Conservation (phyloP, 1,284 basidiomycete genomes). For the Apiotrichum siamense region DNA sequence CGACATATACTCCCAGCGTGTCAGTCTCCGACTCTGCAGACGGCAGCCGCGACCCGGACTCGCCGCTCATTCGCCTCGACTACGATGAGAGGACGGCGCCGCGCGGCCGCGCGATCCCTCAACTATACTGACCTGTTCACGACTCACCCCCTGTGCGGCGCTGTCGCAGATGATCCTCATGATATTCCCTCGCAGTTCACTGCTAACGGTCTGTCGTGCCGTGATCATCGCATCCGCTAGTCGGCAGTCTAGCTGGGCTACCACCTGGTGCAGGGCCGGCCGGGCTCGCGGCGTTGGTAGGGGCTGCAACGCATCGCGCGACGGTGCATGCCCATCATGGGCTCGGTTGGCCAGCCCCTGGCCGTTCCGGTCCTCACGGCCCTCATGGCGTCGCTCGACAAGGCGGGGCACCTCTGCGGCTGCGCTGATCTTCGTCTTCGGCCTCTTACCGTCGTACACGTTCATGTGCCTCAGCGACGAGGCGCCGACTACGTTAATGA, state of each 20-base stretch:
- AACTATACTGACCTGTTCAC: neutral
- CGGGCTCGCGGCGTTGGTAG: conserved; percentile 49
- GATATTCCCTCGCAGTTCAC: conserved; percentile 45
- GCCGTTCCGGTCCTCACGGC: neutral
- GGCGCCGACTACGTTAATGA: conserved; percentile 55
- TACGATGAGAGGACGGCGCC: conserved; percentile 53
- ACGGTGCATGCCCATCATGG: neutral
- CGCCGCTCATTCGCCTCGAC: conserved; percentile 51
- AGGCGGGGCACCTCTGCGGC: neutral
- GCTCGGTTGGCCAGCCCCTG: neutral
- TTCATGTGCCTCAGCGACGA: conserved; percentile 52
- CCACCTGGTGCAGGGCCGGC: conserved; percentile 54
- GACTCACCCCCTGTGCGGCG: neutral
- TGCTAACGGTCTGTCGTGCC: conserved; percentile 46
- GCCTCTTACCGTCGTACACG: conserved; percentile 9
- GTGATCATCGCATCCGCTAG: conserved; percentile 22
- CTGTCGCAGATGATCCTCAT: conserved; percentile 10
- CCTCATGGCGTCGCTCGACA: neutral
- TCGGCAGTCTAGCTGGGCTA: conserved; percentile 48
- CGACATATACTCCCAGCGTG: neutral
- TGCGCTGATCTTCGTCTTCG: conserved; percentile 2
- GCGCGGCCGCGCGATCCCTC: conserved; percentile 46
- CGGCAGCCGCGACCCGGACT: conserved; percentile 22
- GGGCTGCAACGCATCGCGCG: conserved; percentile 12
- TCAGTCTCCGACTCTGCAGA: conserved; percentile 2